A percentile compares a stretch with the other conserved stretches of the same genome.
phyloP scores from a whole-genome alignment of 2,329 filamentous ascomycete species.

The Phialophora macrospora region DNA sequence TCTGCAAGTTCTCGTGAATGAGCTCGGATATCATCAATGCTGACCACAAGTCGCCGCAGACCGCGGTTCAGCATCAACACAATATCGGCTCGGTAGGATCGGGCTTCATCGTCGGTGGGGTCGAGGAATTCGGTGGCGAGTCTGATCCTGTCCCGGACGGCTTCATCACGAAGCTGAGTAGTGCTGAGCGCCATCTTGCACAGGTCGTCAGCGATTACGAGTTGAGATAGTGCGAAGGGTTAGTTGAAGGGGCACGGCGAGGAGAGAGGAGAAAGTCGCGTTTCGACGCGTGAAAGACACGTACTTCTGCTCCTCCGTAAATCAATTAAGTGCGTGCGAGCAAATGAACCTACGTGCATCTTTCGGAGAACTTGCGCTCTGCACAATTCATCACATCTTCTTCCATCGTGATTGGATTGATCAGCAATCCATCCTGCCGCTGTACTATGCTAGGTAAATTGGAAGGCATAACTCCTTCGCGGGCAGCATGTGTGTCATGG shows the following conservation, averaged over 20 bases:
- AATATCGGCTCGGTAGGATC: constrained; percentile 88
- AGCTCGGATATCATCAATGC: constrained; percentile 86
- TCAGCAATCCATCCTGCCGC: no score
- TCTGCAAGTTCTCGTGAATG: constrained; percentile 83
- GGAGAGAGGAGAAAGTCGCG: not conserved
- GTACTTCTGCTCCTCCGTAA: not conserved
- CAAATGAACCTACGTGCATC: not conserved
- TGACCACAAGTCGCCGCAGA: constrained; percentile 66
- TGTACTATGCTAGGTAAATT: constrained; percentile 51
- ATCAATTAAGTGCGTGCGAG: not conserved
- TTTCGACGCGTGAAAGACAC: not conserved
- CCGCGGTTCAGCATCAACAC: constrained; percentile 72
- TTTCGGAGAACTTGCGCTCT: not conserved
- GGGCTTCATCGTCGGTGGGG: constrained; percentile 57
- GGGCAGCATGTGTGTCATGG: no score
- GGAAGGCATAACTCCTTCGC: no score
- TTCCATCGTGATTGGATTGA: no score
- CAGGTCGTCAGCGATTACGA: not conserved
- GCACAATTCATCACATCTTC: not conserved
- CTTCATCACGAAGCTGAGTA: constrained; percentile 80
- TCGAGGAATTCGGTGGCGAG: constrained; percentile 92
- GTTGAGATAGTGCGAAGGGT: not conserved
- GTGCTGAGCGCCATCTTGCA: constrained; percentile 45
- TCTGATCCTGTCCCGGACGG: constrained; percentile 79
- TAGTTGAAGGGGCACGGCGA: not conserved